These are phyloP conservation scores for Neofusicoccum kwambonambiense DNA, from an alignment of 2,329 filamentous ascomycete genomes.

Conservation along the genomic window DNA sequence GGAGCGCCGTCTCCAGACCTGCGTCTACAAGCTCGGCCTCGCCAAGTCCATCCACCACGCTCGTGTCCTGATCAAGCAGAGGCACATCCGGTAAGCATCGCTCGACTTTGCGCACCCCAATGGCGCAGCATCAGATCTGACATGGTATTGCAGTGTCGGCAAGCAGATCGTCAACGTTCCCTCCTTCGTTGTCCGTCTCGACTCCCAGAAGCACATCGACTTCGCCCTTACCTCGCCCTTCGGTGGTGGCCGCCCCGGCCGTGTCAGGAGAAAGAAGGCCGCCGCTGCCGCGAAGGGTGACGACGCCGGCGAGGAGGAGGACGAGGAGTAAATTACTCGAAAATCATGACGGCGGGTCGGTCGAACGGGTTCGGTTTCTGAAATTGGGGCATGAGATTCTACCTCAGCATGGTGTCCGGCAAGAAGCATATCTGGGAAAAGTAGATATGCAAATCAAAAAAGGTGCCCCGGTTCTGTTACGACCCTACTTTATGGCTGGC, in stretches of 20 bases:
- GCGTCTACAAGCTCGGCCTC: conserved; percentile 99
- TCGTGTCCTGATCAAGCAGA: conserved; percentile 98
- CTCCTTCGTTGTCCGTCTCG: conserved; percentile 98
- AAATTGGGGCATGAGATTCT: conserved; percentile 11
- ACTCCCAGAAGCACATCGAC: conserved; percentile 99
- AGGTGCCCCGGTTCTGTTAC: conserved; percentile 11
- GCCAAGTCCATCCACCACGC: conserved; percentile 99
- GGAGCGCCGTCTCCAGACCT: conserved; percentile 99
- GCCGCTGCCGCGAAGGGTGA: conserved; percentile 87
- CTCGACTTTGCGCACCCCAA: not conserved
- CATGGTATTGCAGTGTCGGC: conserved; percentile 65
- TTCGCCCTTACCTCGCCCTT: conserved; percentile 97
- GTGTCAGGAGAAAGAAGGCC: conserved; percentile 99
- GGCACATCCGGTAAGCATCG: conserved; percentile 78
- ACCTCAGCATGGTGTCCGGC: conserved; percentile 4
- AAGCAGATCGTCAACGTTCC: conserved; percentile 99
- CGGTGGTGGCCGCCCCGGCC: conserved; percentile 92
- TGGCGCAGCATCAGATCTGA: not conserved
- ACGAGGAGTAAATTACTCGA: conserved; percentile 58
- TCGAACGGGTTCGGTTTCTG: conserved; percentile 11
- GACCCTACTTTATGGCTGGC: not conserved
- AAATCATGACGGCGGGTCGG: conserved; percentile 3
- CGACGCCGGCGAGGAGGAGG: conserved; percentile 79
- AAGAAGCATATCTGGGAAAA: conserved; percentile 10
- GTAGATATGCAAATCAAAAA: conserved; percentile 10